Base-by-base conservation (phyloP, 2,329 filamentous ascomycete species). In the Calonectria pauciramosa region DNA sequence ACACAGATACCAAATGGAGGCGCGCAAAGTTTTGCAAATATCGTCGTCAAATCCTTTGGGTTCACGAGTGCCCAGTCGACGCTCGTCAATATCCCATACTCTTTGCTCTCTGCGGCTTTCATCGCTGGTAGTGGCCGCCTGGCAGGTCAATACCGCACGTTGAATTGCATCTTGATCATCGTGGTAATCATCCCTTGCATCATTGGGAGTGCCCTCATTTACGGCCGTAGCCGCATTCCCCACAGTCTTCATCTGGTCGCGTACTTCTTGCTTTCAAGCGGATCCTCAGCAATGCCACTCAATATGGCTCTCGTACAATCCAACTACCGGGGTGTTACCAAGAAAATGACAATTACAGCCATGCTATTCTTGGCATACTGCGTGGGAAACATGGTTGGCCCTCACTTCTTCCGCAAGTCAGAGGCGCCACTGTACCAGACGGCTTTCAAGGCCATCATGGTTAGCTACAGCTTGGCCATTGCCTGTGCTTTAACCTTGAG, bases 1-100 rank as follows among this genome's bases (percentile, higher is more conserved):
- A 89, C 87, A 2, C 89, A 91, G 81, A 92, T 93, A 30, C 91
- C 91, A 51, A 93, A 93, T 75, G 91, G 91, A 38, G 91, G 91
- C 30, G 91, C 90, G 0, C 89, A 90, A 77, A 90, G 88, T 77
- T 92, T 92, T 64, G 88, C 89, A 51, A 92, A 91, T 78, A 86
- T 91, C 44, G 88, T 91, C 68, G 86, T 91, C 80, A 86, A 84
- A 59, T 90, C 89, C 6, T 91, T 92, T 66, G 88, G 89, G 11
- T 91, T 91, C 80, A 88, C 88, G 0, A 86, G 87, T 47, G 83
- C 92, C 38, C 86, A 91, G 79, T 88, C 89, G 1, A 87, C 89
- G 23, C 87, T 91, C 38, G 87, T 93, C 81, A 91, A 90, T 77
- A 91, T 92, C 69, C 91, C 91, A 2, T 90, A 91, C 75, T 91